These are phyloP conservation scores for Aspergillus funiculosus DNA, from an alignment of 495 filamentous ascomycete species.

Conservation along the genomic window DNA sequence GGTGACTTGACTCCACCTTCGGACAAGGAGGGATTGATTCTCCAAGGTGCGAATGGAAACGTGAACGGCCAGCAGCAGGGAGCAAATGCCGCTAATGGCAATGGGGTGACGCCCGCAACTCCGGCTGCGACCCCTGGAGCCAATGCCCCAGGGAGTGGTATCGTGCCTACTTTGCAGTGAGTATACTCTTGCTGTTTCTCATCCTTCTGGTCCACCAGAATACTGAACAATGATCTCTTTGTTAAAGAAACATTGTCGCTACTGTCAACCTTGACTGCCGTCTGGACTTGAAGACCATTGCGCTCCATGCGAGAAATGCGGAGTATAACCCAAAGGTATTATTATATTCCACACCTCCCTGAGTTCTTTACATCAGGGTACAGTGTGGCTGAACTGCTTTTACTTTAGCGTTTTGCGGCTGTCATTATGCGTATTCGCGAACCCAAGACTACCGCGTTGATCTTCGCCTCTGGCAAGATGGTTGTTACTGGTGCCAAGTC, in stretches of 20 bases:
- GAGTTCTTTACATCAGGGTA: constrained; percentile 37
- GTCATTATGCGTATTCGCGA: constrained; percentile 99
- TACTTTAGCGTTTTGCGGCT: constrained; percentile 86
- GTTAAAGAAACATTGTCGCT: constrained; percentile 95
- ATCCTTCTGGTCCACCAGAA: constrained; percentile 43
- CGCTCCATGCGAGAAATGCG: constrained; percentile 94
- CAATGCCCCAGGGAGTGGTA: constrained; percentile 73
- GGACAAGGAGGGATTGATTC: constrained; percentile 51
- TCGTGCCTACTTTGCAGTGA: constrained; percentile 98
- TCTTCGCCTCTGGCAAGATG: constrained; percentile 99
- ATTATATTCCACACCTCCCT: constrained; percentile 37
- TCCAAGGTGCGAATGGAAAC: constrained; percentile 41
- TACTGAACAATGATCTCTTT: constrained; percentile 53
- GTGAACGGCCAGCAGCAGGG: constrained; percentile 57
- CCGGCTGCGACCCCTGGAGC: constrained; percentile 90
- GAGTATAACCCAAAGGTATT: constrained; percentile 97
- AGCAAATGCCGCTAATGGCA: constrained; percentile 59
- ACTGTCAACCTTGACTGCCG: constrained; percentile 99
- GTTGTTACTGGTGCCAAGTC: constrained; percentile 98
- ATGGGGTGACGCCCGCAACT: constrained; percentile 90
- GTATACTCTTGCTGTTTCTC: constrained; percentile 52
- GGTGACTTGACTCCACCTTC: constrained; percentile 74
- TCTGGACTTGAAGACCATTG: constrained; percentile 98
- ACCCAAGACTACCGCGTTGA: constrained; percentile 94
- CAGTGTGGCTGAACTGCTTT: constrained; percentile 44